These are phyloP conservation scores for Litsea cubeba DNA, from an alignment of 164 flowering plant genomes.

Conservation along the genomic window DNA sequence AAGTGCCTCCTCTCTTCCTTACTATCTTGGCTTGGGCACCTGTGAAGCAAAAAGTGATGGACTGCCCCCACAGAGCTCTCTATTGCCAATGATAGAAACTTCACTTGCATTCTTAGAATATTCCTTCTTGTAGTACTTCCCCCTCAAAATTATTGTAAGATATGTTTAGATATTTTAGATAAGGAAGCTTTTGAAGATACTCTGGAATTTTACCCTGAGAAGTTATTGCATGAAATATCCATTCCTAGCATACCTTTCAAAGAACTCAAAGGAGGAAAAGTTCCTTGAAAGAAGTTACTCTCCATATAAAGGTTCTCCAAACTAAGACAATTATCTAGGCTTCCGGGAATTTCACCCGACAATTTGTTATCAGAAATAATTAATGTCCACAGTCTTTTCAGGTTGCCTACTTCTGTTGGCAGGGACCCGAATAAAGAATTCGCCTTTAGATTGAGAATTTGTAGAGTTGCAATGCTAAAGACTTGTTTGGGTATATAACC, in stretches of 20 bases:
- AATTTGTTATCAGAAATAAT: background rate
- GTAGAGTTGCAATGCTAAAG: background rate
- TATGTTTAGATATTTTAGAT: conserved; percentile 3
- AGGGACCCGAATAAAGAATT: background rate
- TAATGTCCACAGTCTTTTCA: background rate
- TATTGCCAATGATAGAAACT: conserved; percentile 8
- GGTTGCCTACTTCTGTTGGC: conserved; percentile 1
- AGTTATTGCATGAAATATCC: conserved; percentile 7
- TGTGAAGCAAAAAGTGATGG: background rate
- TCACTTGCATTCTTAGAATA: conserved; percentile 8
- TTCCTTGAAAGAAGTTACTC: conserved; percentile 14
- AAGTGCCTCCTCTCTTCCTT: too few species aligned
- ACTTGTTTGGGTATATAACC: background rate
- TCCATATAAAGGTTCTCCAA: background rate
- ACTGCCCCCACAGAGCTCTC: conserved; percentile 11
- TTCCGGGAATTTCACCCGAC: conserved; percentile 5
- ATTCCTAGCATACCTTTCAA: conserved; percentile 3
- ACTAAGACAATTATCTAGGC: conserved; percentile 2
- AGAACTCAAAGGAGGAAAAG: background rate
- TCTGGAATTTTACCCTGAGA: conserved; percentile 4
- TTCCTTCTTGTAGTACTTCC: conserved; percentile 8
- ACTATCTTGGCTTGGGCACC: background rate
- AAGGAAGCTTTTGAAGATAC: background rate
- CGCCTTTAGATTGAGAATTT: background rate
- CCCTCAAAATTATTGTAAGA: conserved; percentile 10